Conservation (phyloP, 176 grass and related monocot species). For the Bromus sterilis region DNA sequence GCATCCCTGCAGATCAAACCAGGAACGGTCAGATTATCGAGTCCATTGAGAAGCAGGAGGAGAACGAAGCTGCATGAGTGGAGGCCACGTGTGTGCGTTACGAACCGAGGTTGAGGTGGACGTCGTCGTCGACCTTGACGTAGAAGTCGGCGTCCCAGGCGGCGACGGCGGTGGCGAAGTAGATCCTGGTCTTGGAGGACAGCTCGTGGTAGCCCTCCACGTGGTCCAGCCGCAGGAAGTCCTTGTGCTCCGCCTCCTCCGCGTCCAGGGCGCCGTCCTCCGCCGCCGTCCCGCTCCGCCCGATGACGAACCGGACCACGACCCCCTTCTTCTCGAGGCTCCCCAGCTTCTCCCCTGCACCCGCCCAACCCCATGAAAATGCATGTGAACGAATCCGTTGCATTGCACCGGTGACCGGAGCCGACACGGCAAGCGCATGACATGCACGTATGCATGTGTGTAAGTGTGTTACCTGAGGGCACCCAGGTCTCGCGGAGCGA, state of each 20-base stretch:
- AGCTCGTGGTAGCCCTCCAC: constrained; percentile 87
- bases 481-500: constrained; percentile 87
- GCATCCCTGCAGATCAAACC: constrained; percentile 42
- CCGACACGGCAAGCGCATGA: no score
- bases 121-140: constrained; percentile 95
- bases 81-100: not conserved
- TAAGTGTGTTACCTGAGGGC: constrained; percentile 53
- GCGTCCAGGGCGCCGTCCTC: constrained; percentile 63
- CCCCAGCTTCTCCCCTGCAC: constrained; percentile 57
- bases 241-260: constrained; percentile 59
- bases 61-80: not conserved
- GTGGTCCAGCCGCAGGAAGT: constrained; percentile 83
- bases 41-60: not conserved
- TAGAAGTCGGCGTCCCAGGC: constrained; percentile 98
- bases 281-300: constrained; percentile 45
- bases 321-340: constrained; percentile 74
- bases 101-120: constrained; percentile 94
- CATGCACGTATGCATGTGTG: no score
- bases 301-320: constrained; percentile 93
- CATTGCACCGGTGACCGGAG: not conserved
- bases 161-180: constrained; percentile 71
- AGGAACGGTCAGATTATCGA: not conserved
- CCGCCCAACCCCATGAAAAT: no score
- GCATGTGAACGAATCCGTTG: no score
- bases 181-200: constrained; percentile 81